A percentile compares a stretch with the other conserved stretches of the same genome.
Evolutionary conservation across 106 monocot species (phyloP).

Genomic region (Allium cepa): DNA sequence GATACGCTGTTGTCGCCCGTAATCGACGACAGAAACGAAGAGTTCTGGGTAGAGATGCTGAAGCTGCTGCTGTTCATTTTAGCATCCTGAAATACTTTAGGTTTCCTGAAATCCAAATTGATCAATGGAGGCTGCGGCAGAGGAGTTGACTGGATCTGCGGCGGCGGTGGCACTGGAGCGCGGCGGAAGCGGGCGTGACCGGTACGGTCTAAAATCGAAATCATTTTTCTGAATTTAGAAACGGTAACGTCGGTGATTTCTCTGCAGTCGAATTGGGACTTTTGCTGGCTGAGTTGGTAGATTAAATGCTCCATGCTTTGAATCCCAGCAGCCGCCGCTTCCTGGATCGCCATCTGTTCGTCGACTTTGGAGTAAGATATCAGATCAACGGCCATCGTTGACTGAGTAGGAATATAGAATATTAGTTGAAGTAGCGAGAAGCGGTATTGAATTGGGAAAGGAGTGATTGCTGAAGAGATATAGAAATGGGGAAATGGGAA

Average conservation of each 20-base stretch:
- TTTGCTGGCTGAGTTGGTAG: conserved; percentile 44
- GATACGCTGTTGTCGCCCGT: conserved; percentile 86
- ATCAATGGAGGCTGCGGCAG: conserved; percentile 10
- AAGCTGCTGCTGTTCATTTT: conserved; percentile 14
- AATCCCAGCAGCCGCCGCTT: conserved; percentile 76
- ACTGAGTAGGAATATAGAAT: neutral
- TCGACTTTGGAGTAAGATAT: conserved; percentile 40
- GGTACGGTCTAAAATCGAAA: conserved; percentile 76
- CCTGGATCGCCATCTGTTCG: conserved; percentile 64
- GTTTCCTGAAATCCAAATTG: conserved; percentile 42
- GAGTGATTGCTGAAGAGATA: neutral
- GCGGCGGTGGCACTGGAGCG: conserved; percentile 16
- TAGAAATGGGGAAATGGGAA: neutral
- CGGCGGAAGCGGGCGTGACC: conserved; percentile 95
- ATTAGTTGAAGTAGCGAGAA: neutral
- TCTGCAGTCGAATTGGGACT: conserved; percentile 37
- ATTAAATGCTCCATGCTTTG: conserved; percentile 65
- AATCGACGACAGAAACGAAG: conserved; percentile 78
- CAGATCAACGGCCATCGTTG: conserved; percentile 45
- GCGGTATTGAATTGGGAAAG: neutral
- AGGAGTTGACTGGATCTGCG: neutral
- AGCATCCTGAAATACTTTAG: conserved; percentile 7
- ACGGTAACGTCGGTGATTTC: conserved; percentile 78
- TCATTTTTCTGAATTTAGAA: conserved; percentile 84
- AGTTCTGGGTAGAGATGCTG: conserved; percentile 50